These are phyloP conservation scores for Vanderwaltozyma verrucispora DNA, from an alignment of 805 yeast species.

Conservation along the genomic window DNA sequence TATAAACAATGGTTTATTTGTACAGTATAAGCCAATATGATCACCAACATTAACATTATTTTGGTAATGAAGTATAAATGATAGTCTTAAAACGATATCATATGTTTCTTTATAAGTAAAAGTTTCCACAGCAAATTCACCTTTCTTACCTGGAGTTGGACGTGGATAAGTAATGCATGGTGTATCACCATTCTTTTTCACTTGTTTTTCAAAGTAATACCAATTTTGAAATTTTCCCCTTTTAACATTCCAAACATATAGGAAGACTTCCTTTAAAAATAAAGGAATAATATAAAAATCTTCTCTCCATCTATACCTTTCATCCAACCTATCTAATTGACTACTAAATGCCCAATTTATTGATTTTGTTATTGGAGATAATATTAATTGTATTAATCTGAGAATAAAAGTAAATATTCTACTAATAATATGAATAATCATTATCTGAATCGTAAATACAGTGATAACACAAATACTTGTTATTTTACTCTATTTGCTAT, in stretches of 20 bases:
- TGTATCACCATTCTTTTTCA: slow-evolving; percentile 36
- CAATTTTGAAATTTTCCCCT: slow-evolving; percentile 43
- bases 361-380: slow-evolving; percentile 8
- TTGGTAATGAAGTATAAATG: slow-evolving; percentile 51
- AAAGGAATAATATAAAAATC: slow-evolving; percentile 44
- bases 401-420: not conserved
- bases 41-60: slow-evolving; percentile 58
- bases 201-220: slow-evolving; percentile 58
- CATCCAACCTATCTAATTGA: slow-evolving; percentile 16
- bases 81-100: slow-evolving; percentile 52
- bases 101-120: slow-evolving; percentile 64
- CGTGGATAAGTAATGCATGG: slow-evolving; percentile 51
- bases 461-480: no score
- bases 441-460: no score
- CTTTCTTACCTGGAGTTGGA: slow-evolving; percentile 36
- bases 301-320: slow-evolving; percentile 32
- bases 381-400: slow-evolving; percentile 1
- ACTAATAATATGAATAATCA: not conserved
- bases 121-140: slow-evolving; percentile 47
- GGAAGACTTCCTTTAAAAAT: slow-evolving; percentile 32
- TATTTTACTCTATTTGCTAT: no score
- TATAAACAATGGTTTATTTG: slow-evolving; percentile 75
- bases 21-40: slow-evolving; percentile 62
- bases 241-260: slow-evolving; percentile 27
- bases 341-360: slow-evolving; percentile 7